These are phyloP conservation scores for Phaeosphaeriaceae sp. DNA, from an alignment of 2,329 filamentous ascomycete species.

Conservation along the genomic window DNA sequence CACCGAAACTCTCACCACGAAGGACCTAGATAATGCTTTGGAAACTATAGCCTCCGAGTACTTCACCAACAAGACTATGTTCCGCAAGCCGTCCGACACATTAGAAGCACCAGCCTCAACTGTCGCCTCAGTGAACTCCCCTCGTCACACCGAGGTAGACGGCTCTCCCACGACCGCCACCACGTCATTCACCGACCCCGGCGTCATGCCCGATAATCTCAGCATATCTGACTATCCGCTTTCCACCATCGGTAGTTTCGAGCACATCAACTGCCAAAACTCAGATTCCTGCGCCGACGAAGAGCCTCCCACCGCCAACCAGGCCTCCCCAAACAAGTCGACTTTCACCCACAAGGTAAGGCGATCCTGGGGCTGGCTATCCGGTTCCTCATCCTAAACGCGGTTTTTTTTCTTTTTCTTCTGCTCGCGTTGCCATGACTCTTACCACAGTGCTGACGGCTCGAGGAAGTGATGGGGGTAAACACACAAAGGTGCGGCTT, in stretches of 20 bases:
- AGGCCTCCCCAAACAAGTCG: neutral
- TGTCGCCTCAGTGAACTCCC: slow-evolving; percentile 1
- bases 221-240: slow-evolving; percentile 41
- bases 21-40: slow-evolving; percentile 10
- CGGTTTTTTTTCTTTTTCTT: neutral
- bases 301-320: neutral
- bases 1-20: slow-evolving; percentile 8
- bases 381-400: slow-evolving; percentile 7
- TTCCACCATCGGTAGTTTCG: slow-evolving; percentile 21
- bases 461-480: slow-evolving; percentile 5
- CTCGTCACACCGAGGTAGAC: slow-evolving; percentile 68
- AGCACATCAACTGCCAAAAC: slow-evolving; percentile 2
- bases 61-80: neutral
- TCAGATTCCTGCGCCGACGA: neutral
- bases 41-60: neutral
- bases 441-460: slow-evolving; percentile 10
- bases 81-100: neutral
- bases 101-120: neutral
- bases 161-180: slow-evolving; percentile 91
- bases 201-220: slow-evolving; percentile 88
- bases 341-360: slow-evolving; percentile 23
- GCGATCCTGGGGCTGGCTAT: slow-evolving; percentile 18
- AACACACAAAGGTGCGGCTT: no score
- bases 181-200: slow-evolving; percentile 90
- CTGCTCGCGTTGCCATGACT: no score